Evolutionary conservation across 768 basidiomycete genomes (phyloP), one percentile per base, ranked within the genome.

Genomic region (Russula brevipes): DNA sequence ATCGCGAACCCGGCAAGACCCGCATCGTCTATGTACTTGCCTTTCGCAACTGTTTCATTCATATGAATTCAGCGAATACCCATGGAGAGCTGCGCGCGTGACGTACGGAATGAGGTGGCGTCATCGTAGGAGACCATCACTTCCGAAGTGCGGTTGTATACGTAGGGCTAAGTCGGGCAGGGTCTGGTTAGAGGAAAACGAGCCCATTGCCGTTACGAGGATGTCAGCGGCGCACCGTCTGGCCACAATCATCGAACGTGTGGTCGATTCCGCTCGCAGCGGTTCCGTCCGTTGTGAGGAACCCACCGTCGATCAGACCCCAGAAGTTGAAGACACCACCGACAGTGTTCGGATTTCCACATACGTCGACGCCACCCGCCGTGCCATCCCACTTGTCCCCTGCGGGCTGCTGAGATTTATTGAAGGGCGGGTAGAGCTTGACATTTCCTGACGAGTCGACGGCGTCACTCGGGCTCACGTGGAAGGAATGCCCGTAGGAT

Each of bases 401-500:
- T 1, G 60, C 39, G 35, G 66, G 67, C 41, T 64, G 64, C 51
- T 42, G 45, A 36, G 57, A 42, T 7, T 57, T 63, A 33, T 68
- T 49, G 59, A 71, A 71, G 7, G 68, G 46, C 3, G 57, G 56
- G 56, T 67, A 66, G 3, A 51, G 45, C 0, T 45, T 41, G 16
- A 71, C 35, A 3, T 41, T 46, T 6, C 47, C 58, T 11, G 70
- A 70, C 12, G 69, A 59, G 19, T 67, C 62, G 61, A 79, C 70
- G 0, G 82, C 82, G 36, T 65, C 69, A 41, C 30, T 58, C 5
- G 72, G 58, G 31, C 79, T 66, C 38, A 81, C 78, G 12, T 65
- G 38, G 77, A 78, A 94, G 51, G 87, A 83, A 74, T 91, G 92
- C 2, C 91, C 91, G 73, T 91, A 95, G 19, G 86, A 77, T 12